Percentiles rank a stretch among this genome's conserved stretches.
phyloP scores from a whole-genome alignment of 169 alveolate species.

The Perkinsus olseni region DNA sequence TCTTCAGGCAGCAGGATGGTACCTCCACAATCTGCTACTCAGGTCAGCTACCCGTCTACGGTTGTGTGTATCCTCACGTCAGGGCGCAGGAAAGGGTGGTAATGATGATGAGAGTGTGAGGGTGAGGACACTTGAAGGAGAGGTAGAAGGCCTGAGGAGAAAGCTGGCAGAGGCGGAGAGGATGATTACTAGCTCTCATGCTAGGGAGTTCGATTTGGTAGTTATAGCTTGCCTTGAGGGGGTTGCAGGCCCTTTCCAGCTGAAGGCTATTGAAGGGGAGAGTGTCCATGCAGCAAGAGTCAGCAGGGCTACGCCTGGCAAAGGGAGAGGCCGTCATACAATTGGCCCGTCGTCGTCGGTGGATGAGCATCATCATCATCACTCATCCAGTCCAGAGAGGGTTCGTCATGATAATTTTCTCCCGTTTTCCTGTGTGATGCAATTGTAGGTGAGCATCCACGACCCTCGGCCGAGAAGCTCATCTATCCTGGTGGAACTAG shows the following conservation, averaged over 20 bases:
- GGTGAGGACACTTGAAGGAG: background rate
- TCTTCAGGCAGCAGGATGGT: background rate
- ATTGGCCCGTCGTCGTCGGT: background rate
- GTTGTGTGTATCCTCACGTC: too few species aligned
- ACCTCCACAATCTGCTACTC: too few species aligned
- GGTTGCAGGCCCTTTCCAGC: background rate
- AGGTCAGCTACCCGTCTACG: too few species aligned
- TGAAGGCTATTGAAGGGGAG: background rate
- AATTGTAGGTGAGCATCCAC: background rate
- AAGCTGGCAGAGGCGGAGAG: background rate
- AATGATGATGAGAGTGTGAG: background rate
- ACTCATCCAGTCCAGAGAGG: background rate
- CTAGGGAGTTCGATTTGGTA: background rate
- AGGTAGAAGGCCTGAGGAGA: background rate
- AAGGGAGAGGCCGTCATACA: background rate
- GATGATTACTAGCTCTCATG: background rate
- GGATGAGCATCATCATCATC: too few species aligned
- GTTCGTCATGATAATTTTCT: background rate
- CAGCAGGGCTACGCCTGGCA: too few species aligned
- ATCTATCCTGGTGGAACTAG: background rate
- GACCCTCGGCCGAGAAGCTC: background rate
- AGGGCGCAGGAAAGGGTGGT: background rate
- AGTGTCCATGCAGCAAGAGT: background rate
- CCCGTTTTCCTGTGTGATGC: background rate
- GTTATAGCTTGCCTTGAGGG: background rate